A percentile compares a stretch with the other conserved stretches of the same genome.
Evolutionary conservation across 257 asterid species (phyloP).

Genomic region (Nicotiana noctiflora): DNA sequence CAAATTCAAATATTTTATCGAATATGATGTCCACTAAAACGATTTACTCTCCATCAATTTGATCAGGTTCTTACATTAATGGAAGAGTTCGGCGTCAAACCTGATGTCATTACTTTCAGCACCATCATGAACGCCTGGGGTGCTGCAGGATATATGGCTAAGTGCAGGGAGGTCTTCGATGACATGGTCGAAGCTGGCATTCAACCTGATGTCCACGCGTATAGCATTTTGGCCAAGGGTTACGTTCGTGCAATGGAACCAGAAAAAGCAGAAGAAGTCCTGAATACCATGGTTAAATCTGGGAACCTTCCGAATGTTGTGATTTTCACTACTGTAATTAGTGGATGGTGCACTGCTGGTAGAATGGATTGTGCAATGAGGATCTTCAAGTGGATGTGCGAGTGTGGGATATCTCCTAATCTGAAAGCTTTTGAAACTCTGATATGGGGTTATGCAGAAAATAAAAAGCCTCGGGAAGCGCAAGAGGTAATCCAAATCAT

Average conservation of each 20-base stretch:
- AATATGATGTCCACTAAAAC: neutral
- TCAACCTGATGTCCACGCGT: conserved; percentile 47
- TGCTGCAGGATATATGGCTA: conserved; percentile 54
- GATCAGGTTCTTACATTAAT: conserved; percentile 49
- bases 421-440: conserved; percentile 57
- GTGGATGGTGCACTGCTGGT: conserved; percentile 55
- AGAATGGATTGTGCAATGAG: conserved; percentile 44
- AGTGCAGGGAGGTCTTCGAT: conserved; percentile 56
- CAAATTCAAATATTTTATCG: neutral
- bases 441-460: conserved; percentile 49
- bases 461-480: conserved; percentile 57
- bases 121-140: conserved; percentile 74
- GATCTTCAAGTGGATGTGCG: conserved; percentile 44
- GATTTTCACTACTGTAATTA: conserved; percentile 56
- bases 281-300: conserved; percentile 34
- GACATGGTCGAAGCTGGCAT: conserved; percentile 59
- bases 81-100: conserved; percentile 54
- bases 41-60: neutral
- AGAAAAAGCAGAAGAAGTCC: conserved; percentile 61
- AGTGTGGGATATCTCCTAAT: conserved; percentile 44
- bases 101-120: conserved; percentile 62
- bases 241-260: conserved; percentile 52
- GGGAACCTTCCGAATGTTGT: conserved; percentile 46
- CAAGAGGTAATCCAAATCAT: conserved; percentile 41
- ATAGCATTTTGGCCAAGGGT: conserved; percentile 67